phyloP scores from a whole-genome alignment of 768 basidiomycete genomes.

The Inosperma sp. region DNA sequence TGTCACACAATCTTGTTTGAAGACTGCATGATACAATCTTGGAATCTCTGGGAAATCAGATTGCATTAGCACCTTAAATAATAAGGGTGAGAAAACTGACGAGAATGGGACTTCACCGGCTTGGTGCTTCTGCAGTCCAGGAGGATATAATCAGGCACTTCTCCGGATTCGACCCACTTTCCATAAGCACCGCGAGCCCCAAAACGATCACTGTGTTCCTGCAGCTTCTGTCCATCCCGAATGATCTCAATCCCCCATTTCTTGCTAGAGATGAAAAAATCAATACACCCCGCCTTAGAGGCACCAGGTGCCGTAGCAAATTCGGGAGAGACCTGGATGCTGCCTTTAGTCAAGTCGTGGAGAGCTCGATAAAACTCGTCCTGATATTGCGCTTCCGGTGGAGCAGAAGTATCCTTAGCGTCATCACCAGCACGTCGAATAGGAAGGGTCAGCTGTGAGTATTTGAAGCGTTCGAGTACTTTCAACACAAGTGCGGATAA shows the following conservation, averaged over 20 bases:
- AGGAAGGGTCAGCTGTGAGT: not conserved
- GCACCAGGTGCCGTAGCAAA: conserved; percentile 1
- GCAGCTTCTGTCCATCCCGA: conserved; percentile 3
- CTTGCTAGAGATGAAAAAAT: not conserved
- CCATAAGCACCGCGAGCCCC: not conserved
- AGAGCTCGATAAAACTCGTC: conserved; percentile 5
- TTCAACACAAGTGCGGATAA: not conserved
- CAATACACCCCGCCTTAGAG: not conserved
- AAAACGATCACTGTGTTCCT: conserved; percentile 2
- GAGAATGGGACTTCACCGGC: not conserved
- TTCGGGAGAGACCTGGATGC: not conserved
- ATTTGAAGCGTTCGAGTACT: conserved; percentile 1
- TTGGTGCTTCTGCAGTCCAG: not conserved
- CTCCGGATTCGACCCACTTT: not conserved
- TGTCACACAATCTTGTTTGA: not conserved
- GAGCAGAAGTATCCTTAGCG: not conserved
- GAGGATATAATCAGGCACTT: conserved; percentile 1
- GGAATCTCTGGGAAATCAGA: not conserved
- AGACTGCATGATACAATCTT: not conserved
- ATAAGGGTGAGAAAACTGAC: conserved; percentile 1
- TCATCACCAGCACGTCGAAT: conserved; percentile 1
- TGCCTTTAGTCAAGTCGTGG: conserved; percentile 4
- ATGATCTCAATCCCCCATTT: conserved; percentile 1
- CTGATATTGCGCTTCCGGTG: conserved; percentile 1
- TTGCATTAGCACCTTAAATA: not conserved